Conservation (phyloP, 148 eudicot species). For the Linanthus parryae region DNA sequence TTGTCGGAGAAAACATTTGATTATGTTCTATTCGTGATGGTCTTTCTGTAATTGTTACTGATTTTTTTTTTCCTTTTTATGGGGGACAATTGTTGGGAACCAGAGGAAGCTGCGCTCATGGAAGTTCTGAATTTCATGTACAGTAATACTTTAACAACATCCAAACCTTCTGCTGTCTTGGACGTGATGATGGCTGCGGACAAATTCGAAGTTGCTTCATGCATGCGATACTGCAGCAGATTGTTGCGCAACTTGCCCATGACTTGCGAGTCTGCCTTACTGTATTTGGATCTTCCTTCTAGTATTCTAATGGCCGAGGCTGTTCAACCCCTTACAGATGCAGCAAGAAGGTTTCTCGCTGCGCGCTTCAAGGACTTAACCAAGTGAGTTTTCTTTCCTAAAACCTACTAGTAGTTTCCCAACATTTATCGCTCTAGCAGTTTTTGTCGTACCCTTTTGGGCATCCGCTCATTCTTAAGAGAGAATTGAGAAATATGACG, state of each 20-base stretch:
- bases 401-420: no score
- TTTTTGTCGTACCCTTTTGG: no score
- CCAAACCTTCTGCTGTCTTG: constrained; percentile 46
- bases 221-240: constrained; percentile 70
- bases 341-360: constrained; percentile 61
- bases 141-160: constrained; percentile 41
- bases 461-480: no score
- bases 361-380: constrained; percentile 46
- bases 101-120: constrained; percentile 90
- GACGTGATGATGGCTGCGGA: constrained; percentile 88
- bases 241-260: constrained; percentile 45
- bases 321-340: constrained; percentile 62
- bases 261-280: constrained; percentile 70
- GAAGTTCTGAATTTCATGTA: constrained; percentile 77
- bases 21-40: no score
- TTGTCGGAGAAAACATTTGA: no score
- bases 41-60: no score
- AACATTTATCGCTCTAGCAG: no score
- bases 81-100: constrained; percentile 13
- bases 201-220: constrained; percentile 75
- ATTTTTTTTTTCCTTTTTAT: background rate
- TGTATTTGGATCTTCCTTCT: constrained; percentile 67
- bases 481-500: no score
- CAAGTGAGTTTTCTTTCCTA: constrained; percentile 39
- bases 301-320: constrained; percentile 59